Base-by-base conservation (phyloP, 768 basidiomycete species). In the Lentinula aciculospora region DNA sequence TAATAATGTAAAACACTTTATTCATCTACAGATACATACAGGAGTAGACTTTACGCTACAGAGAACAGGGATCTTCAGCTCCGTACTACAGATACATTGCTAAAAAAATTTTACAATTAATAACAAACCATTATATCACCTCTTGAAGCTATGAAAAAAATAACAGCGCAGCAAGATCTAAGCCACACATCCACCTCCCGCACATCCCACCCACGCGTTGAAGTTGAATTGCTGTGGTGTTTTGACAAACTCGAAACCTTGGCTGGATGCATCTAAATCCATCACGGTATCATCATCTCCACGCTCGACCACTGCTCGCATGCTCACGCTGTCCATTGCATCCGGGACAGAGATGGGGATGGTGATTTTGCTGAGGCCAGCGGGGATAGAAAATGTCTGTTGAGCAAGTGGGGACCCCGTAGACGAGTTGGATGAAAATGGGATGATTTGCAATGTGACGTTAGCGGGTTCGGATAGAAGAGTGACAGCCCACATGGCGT, bases 401-500 rank as follows among this genome's bases (percentile, higher is more conserved):
- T 74, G 72, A 31, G 68, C 66, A 9, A 69, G 70, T n/a, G 74
- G 53, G 3, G 80, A 78, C 0, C 78, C 78, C 15, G 80, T 74
- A 91, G 56, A 31, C 2, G 28, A 32, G 25, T 47, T 48, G 31
- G 44, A 47, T 4, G 45, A 47, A 10, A 32, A 57, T 36, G 56
- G 56, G 21, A 45, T 17, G 7, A 57, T 37, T 29, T 57, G 28
- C 23, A 57, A 76, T 1, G 73, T 79, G 19, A 90, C 84, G 13
- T 66, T 81, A 1, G 78, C 80, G 3, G 84, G 72, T 5, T 74
- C 77, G 10, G 81, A 81, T 17, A 85, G 74, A 61, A 89, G 73
- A 4, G 86, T 79, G n/a, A 89, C 74, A 5, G 74, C 88, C 86
- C 89, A 92, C 23, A 88, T 69, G 21, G 71, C 74, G 68, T 92